These are phyloP conservation scores for Isoetes engelmannii DNA, from an alignment of 83 land plant species.

Conservation along the genomic window DNA sequence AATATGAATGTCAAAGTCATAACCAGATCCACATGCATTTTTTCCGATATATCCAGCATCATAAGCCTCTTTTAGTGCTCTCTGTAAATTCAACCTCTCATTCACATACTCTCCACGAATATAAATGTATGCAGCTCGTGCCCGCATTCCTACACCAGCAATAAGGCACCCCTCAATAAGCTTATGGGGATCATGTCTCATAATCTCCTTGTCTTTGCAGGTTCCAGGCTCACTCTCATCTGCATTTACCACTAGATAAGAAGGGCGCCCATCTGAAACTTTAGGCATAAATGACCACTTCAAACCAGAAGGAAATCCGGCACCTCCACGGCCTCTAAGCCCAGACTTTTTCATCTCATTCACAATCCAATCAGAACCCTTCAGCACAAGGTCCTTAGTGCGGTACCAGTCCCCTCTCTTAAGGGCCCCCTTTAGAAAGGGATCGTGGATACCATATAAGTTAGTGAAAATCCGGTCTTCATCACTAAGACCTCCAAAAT, in stretches of 20 bases:
- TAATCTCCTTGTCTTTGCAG: slow-evolving; percentile 89
- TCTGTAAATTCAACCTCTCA: slow-evolving; percentile 60
- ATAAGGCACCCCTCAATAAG: slow-evolving; percentile 87
- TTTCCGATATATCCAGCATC: slow-evolving; percentile 77
- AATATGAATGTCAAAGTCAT: slow-evolving; percentile 85
- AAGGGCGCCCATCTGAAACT: slow-evolving; percentile 88
- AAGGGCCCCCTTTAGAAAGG: slow-evolving; percentile 75
- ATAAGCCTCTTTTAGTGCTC: slow-evolving; percentile 80
- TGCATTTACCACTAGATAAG: slow-evolving; percentile 93
- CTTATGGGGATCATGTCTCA: slow-evolving; percentile 96
- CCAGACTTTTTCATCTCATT: slow-evolving; percentile 92
- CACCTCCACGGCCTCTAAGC: slow-evolving; percentile 88
- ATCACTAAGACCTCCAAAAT: slow-evolving; percentile 81
- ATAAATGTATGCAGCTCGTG: slow-evolving; percentile 80
- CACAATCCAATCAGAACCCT: slow-evolving; percentile 93
- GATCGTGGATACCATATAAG: slow-evolving; percentile 78
- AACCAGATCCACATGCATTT: slow-evolving; percentile 92
- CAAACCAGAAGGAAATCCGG: slow-evolving; percentile 91
- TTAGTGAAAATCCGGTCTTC: slow-evolving; percentile 90
- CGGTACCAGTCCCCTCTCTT: slow-evolving; percentile 86
- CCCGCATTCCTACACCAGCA: slow-evolving; percentile 95
- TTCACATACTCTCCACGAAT: slow-evolving; percentile 94
- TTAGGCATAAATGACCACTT: slow-evolving; percentile 99
- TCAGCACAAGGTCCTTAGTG: slow-evolving; percentile 78
- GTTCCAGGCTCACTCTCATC: slow-evolving; percentile 98